Base-by-base conservation (phyloP, 202 grass and related monocot genomes). In the Eragrostis tef region DNA sequence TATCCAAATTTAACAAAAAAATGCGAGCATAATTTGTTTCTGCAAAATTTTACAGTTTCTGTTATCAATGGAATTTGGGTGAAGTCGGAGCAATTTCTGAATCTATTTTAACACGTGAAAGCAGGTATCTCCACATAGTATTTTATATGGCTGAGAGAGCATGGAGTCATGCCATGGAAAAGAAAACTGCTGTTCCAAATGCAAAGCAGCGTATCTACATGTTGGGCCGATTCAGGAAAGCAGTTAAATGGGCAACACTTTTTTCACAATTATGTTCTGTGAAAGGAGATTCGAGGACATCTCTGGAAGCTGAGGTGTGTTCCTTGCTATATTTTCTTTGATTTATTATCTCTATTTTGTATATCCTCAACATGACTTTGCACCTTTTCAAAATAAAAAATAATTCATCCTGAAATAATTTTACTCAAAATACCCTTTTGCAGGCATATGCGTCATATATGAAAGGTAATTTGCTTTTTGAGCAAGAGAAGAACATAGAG, bases 381-480 rank as follows among this genome's bases (percentile, higher is more conserved):
- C 14, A 16, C 11, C 51, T 39, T 36, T 72, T 68, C 0, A 19
- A 21, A 36, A 56, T 6, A 7, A 4, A 62, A 68, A 58, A 47
- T 5, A 39, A 47, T 20, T 77, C 34, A 14, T 49, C 11, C 3
- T 62, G 46, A 39, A 70, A 39, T 19, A 20, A 6, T 61, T 83
- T 57, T 78, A 22, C 61, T 75, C 9, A 54, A 57, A 31, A 64
- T 54, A 74, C 70, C 45, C 71, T 34, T 90, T 65, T 70, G 9
- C 65, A 98, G 95, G 96, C 96, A 72, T 98, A 98, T 88, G 90
- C 96, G 76, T 98, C 96, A 73, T 95, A 98, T 75, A 98, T 98
- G 96, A 98, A 90, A 86, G 96, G 96, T 17, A 89, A 89, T 87
- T 82, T 95, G 59, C 84, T 98, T 79, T 98, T 98, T 81, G 96